Evolutionary conservation across 768 basidiomycete genomes (phyloP), one percentile per base, ranked within the genome.

Genomic region (Lyophyllum atratum): DNA sequence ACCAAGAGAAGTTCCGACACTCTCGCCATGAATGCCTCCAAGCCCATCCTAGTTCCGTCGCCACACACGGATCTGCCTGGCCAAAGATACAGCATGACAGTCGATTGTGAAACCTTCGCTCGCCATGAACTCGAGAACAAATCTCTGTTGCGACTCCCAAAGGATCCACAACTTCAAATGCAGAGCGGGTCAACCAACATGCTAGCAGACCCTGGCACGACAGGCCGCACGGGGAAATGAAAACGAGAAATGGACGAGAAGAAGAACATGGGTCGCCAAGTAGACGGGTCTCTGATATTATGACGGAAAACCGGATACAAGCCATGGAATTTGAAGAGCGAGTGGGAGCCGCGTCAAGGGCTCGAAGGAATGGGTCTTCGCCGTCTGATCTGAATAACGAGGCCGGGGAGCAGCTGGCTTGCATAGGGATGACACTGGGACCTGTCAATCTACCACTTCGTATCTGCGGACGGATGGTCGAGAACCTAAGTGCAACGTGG

Each of bases 121-220:
- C 64, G 44, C 55, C 24, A 66, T 70, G 74, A 67, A 70, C 73
- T 76, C 77, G 82, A 84, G 83, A 80, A 76, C 80, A 68, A 82
- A 78, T 80, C 82, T 82, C 81, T 84, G 66, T 80, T 80, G 71
- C 63, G 65, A 65, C 71, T 74, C 80, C 80, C 78, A 64, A 37
- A 64, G 76, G 70, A 76, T 63, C 62, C 66, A 58, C 72, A 80
- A 80, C 69, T 76, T 72, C 74, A 72, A 54, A 56, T n/a, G 52
- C 49, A 34, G 58, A 59, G 43, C 54, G 54, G 54, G 50, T 15
- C 55, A 51, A 67, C 65, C 64, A 69, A 72, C 72, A 60, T 72
- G 62, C 48, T 48, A 50, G 53, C 31, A 55, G n/a, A 52, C 57
- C 24, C 26, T n/a, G 21, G 29, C 29, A 21, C 29, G 48, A 39